Conservation (phyloP, 2,329 filamentous ascomycete species). For the Xylariaceae sp. region DNA sequence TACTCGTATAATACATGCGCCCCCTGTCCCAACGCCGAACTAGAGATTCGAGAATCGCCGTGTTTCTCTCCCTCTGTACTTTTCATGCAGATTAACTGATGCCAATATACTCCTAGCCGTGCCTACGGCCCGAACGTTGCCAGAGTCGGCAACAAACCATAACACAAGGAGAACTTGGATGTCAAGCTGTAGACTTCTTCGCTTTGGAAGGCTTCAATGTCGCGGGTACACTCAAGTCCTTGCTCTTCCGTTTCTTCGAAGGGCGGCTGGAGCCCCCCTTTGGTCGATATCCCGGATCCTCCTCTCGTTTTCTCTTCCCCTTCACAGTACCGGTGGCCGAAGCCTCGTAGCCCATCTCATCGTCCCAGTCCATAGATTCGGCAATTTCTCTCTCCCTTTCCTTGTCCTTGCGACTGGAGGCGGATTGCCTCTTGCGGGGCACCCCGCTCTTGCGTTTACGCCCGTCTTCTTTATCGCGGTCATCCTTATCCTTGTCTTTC, state of each 20-base stretch:
- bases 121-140: background rate
- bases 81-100: slow-evolving; percentile 6
- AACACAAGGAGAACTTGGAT: background rate
- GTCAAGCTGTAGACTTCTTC: slow-evolving; percentile 22
- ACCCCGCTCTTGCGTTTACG: slow-evolving; percentile 33
- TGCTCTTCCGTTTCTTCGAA: slow-evolving; percentile 57
- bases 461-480: slow-evolving; percentile 35
- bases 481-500: slow-evolving; percentile 41
- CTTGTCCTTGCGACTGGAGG: slow-evolving; percentile 32
- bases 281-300: slow-evolving; percentile 57
- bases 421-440: slow-evolving; percentile 40
- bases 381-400: slow-evolving; percentile 33
- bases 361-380: slow-evolving; percentile 40
- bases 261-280: slow-evolving; percentile 52
- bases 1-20: slow-evolving; percentile 17
- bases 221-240: slow-evolving; percentile 29
- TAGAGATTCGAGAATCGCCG: background rate
- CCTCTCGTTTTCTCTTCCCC: slow-evolving; percentile 55
- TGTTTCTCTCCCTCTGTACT: slow-evolving; percentile 1
- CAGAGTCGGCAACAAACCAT: background rate
- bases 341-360: slow-evolving; percentile 35
- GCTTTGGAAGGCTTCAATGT: slow-evolving; percentile 19
- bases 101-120: slow-evolving; percentile 8
- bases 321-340: slow-evolving; percentile 36
- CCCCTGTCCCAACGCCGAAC: slow-evolving; percentile 12